Conservation (phyloP, 805 yeast genomes). For the Clavispora santaluciae region DNA sequence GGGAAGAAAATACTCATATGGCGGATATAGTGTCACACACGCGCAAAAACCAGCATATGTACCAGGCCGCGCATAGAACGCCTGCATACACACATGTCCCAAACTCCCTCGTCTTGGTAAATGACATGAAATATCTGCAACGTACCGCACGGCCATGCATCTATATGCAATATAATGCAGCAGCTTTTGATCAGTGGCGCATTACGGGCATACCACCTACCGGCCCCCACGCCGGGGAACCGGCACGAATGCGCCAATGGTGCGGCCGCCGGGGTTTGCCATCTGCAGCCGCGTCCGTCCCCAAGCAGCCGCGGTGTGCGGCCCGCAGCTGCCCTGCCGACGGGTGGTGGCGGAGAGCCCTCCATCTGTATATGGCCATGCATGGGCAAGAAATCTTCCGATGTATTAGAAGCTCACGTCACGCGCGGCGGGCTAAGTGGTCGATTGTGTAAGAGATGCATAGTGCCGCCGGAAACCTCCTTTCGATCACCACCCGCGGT, state of each 20-base stretch:
- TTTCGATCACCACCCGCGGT: not conserved
- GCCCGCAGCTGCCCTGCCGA: too few species aligned
- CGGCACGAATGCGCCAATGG: too few species aligned
- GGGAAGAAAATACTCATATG: not conserved
- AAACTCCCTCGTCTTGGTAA: not conserved
- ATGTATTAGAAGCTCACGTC: not conserved
- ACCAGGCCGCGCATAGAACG: not conserved
- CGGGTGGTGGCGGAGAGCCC: too few species aligned
- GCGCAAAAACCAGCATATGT: not conserved
- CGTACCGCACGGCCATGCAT: not conserved
- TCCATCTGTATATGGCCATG: not conserved
- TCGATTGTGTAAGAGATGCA: slow-evolving; percentile 1
- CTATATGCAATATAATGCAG: not conserved
- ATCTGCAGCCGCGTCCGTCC: too few species aligned
- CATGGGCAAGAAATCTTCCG: not conserved
- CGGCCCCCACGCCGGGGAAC: too few species aligned
- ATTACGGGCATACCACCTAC: too few species aligned
- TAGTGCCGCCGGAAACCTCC: not conserved
- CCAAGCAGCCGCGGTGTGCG: too few species aligned
- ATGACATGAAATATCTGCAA: not conserved
- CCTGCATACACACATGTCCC: not conserved
- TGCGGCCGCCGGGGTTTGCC: too few species aligned
- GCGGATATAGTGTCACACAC: not conserved
- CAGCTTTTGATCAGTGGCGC: not conserved
- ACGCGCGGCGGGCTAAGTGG: not conserved